A percentile compares a stretch with the other conserved stretches of the same genome.
Evolutionary conservation across 805 yeast species (phyloP).

Genomic region (Spathaspora gorwiae): DNA sequence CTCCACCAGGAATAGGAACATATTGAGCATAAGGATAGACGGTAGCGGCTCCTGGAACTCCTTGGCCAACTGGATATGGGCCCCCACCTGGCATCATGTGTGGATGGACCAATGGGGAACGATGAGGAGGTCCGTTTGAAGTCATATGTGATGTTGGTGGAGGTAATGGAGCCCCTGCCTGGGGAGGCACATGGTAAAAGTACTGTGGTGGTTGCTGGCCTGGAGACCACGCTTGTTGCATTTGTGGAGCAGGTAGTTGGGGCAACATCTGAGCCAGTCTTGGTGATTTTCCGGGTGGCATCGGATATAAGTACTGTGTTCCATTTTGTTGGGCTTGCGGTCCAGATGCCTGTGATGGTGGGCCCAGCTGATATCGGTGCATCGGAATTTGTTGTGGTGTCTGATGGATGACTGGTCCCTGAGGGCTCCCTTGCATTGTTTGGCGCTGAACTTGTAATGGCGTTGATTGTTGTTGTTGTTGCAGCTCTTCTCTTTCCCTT

Average conservation of each 20-base stretch:
- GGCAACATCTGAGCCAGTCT: constrained; percentile 1
- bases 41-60: constrained; percentile 29
- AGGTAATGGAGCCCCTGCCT: background rate
- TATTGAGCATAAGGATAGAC: constrained; percentile 37
- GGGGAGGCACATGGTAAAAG: constrained; percentile 13
- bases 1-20: constrained; percentile 30
- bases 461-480: constrained; percentile 14
- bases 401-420: constrained; percentile 7
- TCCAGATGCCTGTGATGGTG: constrained; percentile 3
- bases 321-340: constrained; percentile 4
- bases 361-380: constrained; percentile 2
- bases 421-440: constrained; percentile 5
- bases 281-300: background rate
- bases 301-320: background rate
- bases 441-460: constrained; percentile 7
- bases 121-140: constrained; percentile 6
- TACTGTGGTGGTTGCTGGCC: constrained; percentile 10
- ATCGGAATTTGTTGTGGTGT: constrained; percentile 4
- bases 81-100: constrained; percentile 13
- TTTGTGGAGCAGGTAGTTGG: constrained; percentile 2
- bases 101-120: constrained; percentile 21
- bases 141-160: constrained; percentile 1
- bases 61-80: constrained; percentile 25
- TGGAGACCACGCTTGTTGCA: constrained; percentile 16
- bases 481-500: constrained; percentile 9